phyloP scores from a whole-genome alignment of 1,284 basidiomycete genomes.

The Austroboletus sp. region DNA sequence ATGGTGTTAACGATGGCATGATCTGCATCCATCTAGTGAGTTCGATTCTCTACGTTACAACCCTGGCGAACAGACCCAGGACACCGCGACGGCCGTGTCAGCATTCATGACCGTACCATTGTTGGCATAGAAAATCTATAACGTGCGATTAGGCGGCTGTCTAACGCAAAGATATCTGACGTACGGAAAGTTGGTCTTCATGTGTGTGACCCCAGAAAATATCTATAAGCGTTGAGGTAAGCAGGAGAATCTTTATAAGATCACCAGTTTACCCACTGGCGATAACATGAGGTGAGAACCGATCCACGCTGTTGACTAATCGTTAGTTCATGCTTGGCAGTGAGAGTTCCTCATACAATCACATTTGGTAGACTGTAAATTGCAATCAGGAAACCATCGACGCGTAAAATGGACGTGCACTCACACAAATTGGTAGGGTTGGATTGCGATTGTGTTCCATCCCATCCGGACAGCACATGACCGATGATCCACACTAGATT shows the following conservation, averaged over 20 bases:
- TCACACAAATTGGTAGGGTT: constrained; percentile 60
- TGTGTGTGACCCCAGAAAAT: constrained; percentile 77
- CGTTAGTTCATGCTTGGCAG: background rate
- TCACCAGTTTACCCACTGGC: constrained; percentile 43
- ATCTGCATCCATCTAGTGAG: constrained; percentile 34
- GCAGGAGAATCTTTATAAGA: background rate
- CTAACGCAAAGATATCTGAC: background rate
- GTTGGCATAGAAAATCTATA: constrained; percentile 38
- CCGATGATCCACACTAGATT: constrained; percentile 65
- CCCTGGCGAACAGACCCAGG: constrained; percentile 39
- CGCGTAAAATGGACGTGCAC: constrained; percentile 24
- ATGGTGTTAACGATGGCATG: constrained; percentile 61
- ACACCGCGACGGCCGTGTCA: constrained; percentile 44
- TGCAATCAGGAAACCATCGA: background rate
- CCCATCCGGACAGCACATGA: constrained; percentile 70
- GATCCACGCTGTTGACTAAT: constrained; percentile 52
- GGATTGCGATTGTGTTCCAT: constrained; percentile 52
- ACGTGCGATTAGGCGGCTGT: background rate
- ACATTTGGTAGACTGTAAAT: constrained; percentile 61
- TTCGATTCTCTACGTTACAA: background rate
- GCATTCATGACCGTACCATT: constrained; percentile 43
- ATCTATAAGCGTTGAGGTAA: constrained; percentile 12
- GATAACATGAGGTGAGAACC: constrained; percentile 69
- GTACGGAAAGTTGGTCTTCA: constrained; percentile 63
- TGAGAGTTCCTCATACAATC: constrained; percentile 11